Conservation (phyloP, 495 filamentous ascomycete species). For the Penicillium lividum region DNA sequence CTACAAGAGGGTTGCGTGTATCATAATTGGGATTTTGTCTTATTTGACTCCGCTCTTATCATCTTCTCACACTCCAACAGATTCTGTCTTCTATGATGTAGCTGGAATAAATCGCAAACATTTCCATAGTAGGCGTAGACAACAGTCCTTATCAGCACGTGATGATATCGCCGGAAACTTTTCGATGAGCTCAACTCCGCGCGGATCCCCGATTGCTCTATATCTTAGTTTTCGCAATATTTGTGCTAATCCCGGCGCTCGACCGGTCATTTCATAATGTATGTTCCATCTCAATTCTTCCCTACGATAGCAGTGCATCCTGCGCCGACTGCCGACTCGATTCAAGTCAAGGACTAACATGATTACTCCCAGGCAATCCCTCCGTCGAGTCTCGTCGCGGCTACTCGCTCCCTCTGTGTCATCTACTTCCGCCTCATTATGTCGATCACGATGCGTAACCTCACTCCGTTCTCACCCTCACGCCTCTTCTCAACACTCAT, state of each 20-base stretch:
- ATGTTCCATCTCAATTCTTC: background rate
- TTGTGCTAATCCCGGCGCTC: background rate
- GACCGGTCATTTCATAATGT: conserved; percentile 5
- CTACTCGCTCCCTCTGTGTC: conserved; percentile 34
- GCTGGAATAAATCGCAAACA: background rate
- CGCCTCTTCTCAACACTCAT: conserved; percentile 2
- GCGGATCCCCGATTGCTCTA: background rate
- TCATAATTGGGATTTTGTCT: background rate
- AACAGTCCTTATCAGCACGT: conserved; percentile 9
- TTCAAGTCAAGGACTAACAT: conserved; percentile 13
- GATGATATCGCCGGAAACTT: conserved; percentile 17
- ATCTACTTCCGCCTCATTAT: background rate
- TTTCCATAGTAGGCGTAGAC: background rate
- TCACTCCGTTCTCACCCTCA: background rate
- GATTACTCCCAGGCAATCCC: conserved; percentile 35
- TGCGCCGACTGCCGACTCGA: background rate
- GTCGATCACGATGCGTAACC: conserved; percentile 10
- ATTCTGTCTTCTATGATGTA: background rate
- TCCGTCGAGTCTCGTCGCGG: conserved; percentile 58
- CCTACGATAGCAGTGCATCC: background rate
- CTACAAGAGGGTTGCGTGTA: background rate
- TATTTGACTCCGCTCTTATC: background rate
- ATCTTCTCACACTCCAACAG: background rate
- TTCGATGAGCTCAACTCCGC: conserved; percentile 8
- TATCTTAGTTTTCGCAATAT: background rate